Evolutionary conservation across 306 rosid species (phyloP).

Genomic region (Quercus engelmannii): DNA sequence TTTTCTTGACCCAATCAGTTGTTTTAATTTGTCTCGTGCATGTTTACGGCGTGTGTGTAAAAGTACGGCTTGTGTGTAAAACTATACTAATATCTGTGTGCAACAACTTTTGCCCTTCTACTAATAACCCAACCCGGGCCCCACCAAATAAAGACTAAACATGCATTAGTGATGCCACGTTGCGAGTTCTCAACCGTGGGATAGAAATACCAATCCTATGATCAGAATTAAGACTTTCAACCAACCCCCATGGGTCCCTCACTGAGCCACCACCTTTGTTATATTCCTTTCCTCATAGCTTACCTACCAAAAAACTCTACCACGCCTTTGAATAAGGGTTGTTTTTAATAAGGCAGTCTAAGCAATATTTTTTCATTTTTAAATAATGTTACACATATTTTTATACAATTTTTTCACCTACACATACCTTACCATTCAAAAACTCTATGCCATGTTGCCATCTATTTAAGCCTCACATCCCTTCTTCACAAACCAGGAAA

Average conservation of each 20-base stretch:
- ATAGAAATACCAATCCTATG: slow-evolving; percentile 15
- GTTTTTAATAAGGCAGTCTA: too few species aligned
- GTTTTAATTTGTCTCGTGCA: too few species aligned
- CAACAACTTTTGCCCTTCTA: too few species aligned
- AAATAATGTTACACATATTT: too few species aligned
- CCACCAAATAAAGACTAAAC: not conserved
- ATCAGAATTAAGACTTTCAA: slow-evolving; percentile 21
- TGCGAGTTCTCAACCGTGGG: slow-evolving; percentile 4
- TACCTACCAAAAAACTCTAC: slow-evolving; percentile 46
- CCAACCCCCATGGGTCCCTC: slow-evolving; percentile 31
- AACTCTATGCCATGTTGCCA: not conserved
- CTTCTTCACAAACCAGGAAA: slow-evolving; percentile 25
- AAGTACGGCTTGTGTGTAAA: too few species aligned
- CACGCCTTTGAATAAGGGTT: not conserved
- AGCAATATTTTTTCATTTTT: too few species aligned
- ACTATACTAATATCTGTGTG: too few species aligned
- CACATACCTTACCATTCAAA: too few species aligned
- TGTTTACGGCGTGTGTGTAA: too few species aligned
- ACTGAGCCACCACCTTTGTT: too few species aligned
- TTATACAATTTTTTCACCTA: too few species aligned
- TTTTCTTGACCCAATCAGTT: too few species aligned
- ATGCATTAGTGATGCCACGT: slow-evolving; percentile 19
- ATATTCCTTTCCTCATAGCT: slow-evolving; percentile 21
- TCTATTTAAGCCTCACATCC: slow-evolving; percentile 29
- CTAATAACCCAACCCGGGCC: not conserved